Base-by-base conservation (phyloP, 2,329 filamentous ascomycete genomes). In the Xylaria sp. region DNA sequence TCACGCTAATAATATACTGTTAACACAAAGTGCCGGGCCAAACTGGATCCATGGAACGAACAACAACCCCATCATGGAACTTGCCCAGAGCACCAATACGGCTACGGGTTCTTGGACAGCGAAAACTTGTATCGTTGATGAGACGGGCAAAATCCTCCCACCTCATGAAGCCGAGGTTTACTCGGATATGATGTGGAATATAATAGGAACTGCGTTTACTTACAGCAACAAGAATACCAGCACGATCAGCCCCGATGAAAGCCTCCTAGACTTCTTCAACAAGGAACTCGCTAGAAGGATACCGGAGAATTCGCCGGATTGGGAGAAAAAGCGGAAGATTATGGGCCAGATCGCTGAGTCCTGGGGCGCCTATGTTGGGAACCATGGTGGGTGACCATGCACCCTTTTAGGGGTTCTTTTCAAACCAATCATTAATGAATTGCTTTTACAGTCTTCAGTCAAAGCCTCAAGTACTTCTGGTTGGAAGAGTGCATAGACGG, bases 11-110 rank as follows among this genome's bases (percentile, higher is more conserved):
- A 37, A 13, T 37, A 28, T 37, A 41, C 25, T n/a, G 6, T 34
- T 23, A 15, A 18, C 39, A 48, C 34, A 56, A 50, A 73, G 71
- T 72, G 79, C 87, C 39, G 92, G 92, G 0, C 90, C 91, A n/a
- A 94, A 94, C 74, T 94, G 91, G 91, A 92, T 94, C 61, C 91
- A 94, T 69, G 91, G 92, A 41, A 92, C 90, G 6, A 82, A 87
- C 0, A 84, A 90, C 70, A 94, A 94, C 75, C 90, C 91, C 0
- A 91, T 93, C 18, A 78, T 91, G 48, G 88, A 91, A 52, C 82
- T 94, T 20, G 91, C 90, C 13, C 86, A 85, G 72, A 82, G 87
- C 70, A 92, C 90, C 0, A 81, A 83, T 1, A 92, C 87, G 0
- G 75, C 78, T 0, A 77, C 83, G 1, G 82, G 83, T 13, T 81